Base-by-base conservation (phyloP, 371 early-diverging fungal genomes). In the Mucor racemosus region DNA sequence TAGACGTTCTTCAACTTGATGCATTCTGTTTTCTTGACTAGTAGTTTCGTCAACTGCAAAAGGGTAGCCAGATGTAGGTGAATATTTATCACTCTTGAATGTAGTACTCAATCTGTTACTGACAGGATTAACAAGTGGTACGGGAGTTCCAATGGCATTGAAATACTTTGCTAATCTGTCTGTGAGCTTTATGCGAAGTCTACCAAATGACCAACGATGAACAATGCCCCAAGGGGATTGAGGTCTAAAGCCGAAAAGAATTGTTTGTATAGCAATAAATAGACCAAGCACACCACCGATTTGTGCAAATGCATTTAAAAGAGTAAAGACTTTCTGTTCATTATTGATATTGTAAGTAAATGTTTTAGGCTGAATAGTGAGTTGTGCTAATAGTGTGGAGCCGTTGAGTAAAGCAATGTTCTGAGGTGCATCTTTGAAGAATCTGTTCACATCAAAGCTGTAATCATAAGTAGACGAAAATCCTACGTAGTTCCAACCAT, bases 201-300 rank as follows among this genome's bases (percentile, higher is more conserved):
- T 50, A 11, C 79, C 79, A 53, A 76, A 67, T 0, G 76, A 76
- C 79, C 76, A 76, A 4, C 76, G 73, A 56, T 79, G 79, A 0
- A 79, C 60, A 14, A 76, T 36, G 15, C 79, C 79, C 75, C 74
- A 76, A n/a, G 79, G 79, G 3, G 76, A 76, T 14, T 71, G 70
- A 13, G 79, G 76, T 55, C 79, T 75, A 39, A 68, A 76, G 2
- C 79, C 79, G 65, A 79, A 79, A 14, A 79, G 58, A 54, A 69
- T 42, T 7, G 74, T 64, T 26, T 79, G 76, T 19, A 79, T 42
- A 0, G 70, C 67, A 19, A 79, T 55, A n/a, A 79, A 71, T 3
- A 79, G 48, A 31, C 76, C 71, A 31, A 74, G 71, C 0, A 79
- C 67, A 63, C 79, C 79, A 67, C 79, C 79, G 1, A 68, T 58